Conservation (phyloP, 192 early-diverging fungal genomes). For the Linnemannia schmuckeri region DNA sequence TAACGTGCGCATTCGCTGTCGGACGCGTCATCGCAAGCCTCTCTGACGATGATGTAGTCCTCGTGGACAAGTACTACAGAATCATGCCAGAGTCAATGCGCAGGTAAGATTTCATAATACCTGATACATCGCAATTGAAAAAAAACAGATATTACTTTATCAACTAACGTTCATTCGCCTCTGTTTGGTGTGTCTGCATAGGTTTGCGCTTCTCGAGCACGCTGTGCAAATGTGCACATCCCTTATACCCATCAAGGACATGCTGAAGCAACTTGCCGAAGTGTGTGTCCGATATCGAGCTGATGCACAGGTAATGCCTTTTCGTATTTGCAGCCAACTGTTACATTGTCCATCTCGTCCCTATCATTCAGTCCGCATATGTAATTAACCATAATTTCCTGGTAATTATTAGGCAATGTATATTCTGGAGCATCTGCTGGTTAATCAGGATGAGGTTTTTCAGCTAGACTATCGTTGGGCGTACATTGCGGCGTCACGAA, state of each 20-base stretch:
- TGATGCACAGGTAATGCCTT: conserved; percentile 20
- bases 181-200: not conserved
- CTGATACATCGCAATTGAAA: not conserved
- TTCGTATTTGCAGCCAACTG: not conserved
- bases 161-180: not conserved
- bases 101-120: conserved; percentile 12
- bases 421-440: conserved; percentile 22
- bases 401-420: conserved; percentile 16
- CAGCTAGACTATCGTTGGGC: conserved; percentile 39
- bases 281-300: conserved; percentile 37
- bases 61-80: conserved; percentile 31
- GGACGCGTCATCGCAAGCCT: conserved; percentile 24
- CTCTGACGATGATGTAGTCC: not conserved
- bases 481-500: conserved; percentile 13
- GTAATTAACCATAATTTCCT: not conserved
- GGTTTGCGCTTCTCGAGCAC: conserved; percentile 48
- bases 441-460: conserved; percentile 15
- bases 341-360: not conserved
- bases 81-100: conserved; percentile 38
- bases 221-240: conserved; percentile 17
- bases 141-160: not conserved
- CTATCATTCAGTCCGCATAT: not conserved
- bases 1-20: conserved; percentile 20
- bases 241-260: conserved; percentile 21
- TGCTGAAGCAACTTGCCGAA: conserved; percentile 29